These are phyloP conservation scores for Galerina marginata DNA, from an alignment of 768 basidiomycete genomes.

Conservation along the genomic window DNA sequence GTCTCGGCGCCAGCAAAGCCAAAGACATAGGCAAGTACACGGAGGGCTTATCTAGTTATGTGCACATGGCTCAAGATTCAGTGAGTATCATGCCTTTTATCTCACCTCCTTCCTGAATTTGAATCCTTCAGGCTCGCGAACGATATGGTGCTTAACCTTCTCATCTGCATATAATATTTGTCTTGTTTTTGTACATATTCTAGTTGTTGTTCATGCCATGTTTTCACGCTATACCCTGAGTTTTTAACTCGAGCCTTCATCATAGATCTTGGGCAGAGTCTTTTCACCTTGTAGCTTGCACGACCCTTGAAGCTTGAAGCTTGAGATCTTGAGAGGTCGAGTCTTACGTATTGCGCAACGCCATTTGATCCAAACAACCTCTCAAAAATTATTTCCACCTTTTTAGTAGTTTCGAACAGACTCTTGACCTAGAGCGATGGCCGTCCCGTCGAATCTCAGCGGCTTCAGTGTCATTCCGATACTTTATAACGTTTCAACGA, in stretches of 20 bases:
- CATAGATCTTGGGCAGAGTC: too few relatives aligned
- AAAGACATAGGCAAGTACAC: slow-evolving; percentile 78
- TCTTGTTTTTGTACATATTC: not conserved
- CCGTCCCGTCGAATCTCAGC: slow-evolving; percentile 36
- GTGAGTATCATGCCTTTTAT: slow-evolving; percentile 40
- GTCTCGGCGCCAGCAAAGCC: slow-evolving; percentile 91
- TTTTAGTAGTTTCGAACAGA: too few relatives aligned
- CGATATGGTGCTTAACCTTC: slow-evolving; percentile 38
- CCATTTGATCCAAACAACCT: too few relatives aligned
- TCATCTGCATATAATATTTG: not conserved
- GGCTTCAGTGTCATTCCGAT: slow-evolving; percentile 58
- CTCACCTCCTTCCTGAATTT: slow-evolving; percentile 10
- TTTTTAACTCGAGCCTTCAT: too few relatives aligned
- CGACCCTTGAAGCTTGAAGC: too few relatives aligned
- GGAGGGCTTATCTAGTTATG: slow-evolving; percentile 72
- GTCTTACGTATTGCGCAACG: too few relatives aligned
- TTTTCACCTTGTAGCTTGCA: too few relatives aligned
- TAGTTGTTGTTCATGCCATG: not conserved
- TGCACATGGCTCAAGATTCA: slow-evolving; percentile 74
- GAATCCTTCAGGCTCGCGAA: slow-evolving; percentile 41
- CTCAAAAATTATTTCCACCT: too few relatives aligned
- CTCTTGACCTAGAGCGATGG: slow-evolving; percentile 18
- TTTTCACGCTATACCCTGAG: too few relatives aligned
- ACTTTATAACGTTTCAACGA: slow-evolving; percentile 47
- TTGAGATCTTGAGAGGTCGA: too few relatives aligned